Evolutionary conservation across 2,329 filamentous ascomycete genomes (phyloP).

Genomic region (Madurella mycetomatis): DNA sequence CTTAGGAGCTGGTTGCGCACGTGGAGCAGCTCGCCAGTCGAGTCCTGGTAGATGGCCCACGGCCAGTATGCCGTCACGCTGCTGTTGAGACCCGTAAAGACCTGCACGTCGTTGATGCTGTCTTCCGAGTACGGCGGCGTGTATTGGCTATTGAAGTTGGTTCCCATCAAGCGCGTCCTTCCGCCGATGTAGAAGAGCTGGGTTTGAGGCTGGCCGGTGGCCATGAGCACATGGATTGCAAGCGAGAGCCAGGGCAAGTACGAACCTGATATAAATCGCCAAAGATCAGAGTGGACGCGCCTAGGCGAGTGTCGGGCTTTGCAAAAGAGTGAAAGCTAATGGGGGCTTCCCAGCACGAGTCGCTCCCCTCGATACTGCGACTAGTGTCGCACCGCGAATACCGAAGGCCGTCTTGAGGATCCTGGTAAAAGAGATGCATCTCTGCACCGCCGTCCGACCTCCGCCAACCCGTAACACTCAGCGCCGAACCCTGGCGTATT

Average conservation of each 20-base stretch:
- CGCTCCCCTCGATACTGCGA: neutral
- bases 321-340: constrained; percentile 3
- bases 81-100: constrained; percentile 7
- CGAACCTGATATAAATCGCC: constrained; percentile 6
- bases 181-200: constrained; percentile 17
- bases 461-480: constrained; percentile 16
- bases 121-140: constrained; percentile 1
- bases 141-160: constrained; percentile 10
- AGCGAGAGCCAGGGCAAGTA: neutral
- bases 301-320: constrained; percentile 4
- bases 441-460: constrained; percentile 12
- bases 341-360: constrained; percentile 15
- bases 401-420: constrained; percentile 7
- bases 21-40: constrained; percentile 7
- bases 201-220: constrained; percentile 13
- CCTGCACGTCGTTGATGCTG: constrained; percentile 4
- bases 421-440: constrained; percentile 19
- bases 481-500: constrained; percentile 13
- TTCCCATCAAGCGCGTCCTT: constrained; percentile 10
- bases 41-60: constrained; percentile 16
- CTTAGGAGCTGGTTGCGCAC: constrained; percentile 12
- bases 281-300: constrained; percentile 6
- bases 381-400: constrained; percentile 13
- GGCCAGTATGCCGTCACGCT: constrained; percentile 20
- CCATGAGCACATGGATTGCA: neutral